Percentiles rank a stretch among this genome's conserved stretches.
Conservation (phyloP, 441 rosid genomes). For the Euphorbia schlechtendalii region DNA sequence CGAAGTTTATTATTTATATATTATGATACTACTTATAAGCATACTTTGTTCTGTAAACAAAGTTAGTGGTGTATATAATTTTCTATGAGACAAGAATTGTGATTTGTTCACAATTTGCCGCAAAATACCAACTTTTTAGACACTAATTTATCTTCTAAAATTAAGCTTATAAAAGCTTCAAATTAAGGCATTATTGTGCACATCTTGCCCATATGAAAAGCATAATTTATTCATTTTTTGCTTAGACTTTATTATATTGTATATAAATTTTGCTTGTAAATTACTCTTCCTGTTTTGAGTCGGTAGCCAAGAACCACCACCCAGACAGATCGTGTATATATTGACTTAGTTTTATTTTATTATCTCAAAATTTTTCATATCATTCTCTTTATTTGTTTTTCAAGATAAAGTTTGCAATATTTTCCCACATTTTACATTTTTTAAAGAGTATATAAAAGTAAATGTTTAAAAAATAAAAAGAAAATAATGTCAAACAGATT, state of each 20-base stretch:
- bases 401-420: too few relatives aligned
- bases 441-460: too few relatives aligned
- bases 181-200: not conserved
- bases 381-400: not conserved
- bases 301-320: slow-evolving; percentile 10
- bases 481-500: too few relatives aligned
- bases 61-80: not conserved
- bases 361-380: too few relatives aligned
- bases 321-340: slow-evolving; percentile 5
- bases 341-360: not conserved
- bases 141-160: slow-evolving; percentile 7
- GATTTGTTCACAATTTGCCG: slow-evolving; percentile 12
- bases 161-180: too few relatives aligned
- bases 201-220: slow-evolving; percentile 5
- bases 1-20: not conserved
- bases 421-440: too few relatives aligned
- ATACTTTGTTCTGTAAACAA: slow-evolving; percentile 17
- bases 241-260: not conserved
- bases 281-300: slow-evolving; percentile 26
- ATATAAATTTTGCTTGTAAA: slow-evolving; percentile 21
- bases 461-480: too few relatives aligned
- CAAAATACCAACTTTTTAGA: slow-evolving; percentile 17
- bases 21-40: slow-evolving; percentile 2
- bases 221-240: too few relatives aligned
- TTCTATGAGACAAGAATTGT: slow-evolving; percentile 11